phyloP scores from a whole-genome alignment of 495 filamentous ascomycete genomes.

The Penicillium pancosmium region DNA sequence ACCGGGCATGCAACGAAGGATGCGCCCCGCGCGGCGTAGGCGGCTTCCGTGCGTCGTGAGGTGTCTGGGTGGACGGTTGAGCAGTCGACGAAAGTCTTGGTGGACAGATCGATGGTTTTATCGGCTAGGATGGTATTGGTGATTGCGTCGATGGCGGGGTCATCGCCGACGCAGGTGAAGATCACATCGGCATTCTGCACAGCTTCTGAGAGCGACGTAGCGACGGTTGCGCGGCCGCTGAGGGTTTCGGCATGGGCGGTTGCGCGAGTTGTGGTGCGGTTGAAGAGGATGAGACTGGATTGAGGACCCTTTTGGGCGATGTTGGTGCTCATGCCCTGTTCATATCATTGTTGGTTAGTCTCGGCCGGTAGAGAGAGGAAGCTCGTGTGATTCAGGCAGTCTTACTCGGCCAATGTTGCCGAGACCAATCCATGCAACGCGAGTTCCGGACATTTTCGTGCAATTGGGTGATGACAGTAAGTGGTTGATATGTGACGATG shows the following conservation, averaged over 20 bases:
- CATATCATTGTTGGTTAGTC: constrained; percentile 9
- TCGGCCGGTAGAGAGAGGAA: constrained; percentile 8
- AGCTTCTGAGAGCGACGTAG: constrained; percentile 63
- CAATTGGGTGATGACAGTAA: not conserved
- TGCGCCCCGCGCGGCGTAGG: constrained; percentile 58
- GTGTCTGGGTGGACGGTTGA: constrained; percentile 88
- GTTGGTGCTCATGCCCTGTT: constrained; percentile 84
- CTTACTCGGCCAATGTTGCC: constrained; percentile 90
- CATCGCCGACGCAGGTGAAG: constrained; percentile 83
- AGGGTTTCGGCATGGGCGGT: constrained; percentile 57
- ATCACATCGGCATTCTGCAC: constrained; percentile 72
- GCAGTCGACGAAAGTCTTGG: constrained; percentile 69
- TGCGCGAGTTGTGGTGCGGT: constrained; percentile 68
- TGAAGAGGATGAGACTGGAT: constrained; percentile 71
- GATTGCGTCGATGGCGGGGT: constrained; percentile 66
- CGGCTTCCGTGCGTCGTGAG: constrained; percentile 62
- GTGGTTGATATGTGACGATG: not conserved
- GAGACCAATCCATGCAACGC: constrained; percentile 76
- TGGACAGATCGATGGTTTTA: constrained; percentile 42
- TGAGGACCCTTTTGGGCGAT: constrained; percentile 76
- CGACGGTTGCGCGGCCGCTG: constrained; percentile 60
- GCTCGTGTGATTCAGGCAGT: constrained; percentile 6
- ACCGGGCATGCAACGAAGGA: constrained; percentile 80
- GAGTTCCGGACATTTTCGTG: constrained; percentile 23
- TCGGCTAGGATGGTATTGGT: constrained; percentile 47